These are phyloP conservation scores for Nothophoma quercina DNA, from an alignment of 2,329 filamentous ascomycete genomes.

Conservation along the genomic window DNA sequence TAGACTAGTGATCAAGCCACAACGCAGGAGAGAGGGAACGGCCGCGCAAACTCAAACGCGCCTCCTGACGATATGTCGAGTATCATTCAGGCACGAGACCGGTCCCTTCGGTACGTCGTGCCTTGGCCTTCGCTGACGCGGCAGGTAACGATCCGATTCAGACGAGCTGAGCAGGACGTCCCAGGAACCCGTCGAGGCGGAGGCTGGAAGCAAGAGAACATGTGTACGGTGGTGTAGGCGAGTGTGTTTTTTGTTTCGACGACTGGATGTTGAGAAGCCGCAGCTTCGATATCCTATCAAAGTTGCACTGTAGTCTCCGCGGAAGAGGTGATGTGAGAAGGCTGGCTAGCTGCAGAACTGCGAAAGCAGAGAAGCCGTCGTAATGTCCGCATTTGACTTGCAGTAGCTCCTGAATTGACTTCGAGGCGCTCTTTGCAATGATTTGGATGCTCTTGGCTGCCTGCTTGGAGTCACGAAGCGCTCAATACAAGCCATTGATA, in stretches of 20 bases:
- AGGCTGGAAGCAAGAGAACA: neutral
- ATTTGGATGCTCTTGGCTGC: neutral
- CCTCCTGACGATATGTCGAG: neutral
- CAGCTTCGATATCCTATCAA: neutral
- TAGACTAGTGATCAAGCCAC: constrained; percentile 2
- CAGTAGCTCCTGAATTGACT: neutral
- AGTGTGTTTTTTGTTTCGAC: neutral
- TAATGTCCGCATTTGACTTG: too few species aligned
- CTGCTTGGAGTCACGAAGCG: neutral
- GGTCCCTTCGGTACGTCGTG: neutral
- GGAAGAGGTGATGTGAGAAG: neutral
- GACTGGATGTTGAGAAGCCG: constrained; percentile 1
- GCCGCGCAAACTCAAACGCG: constrained; percentile 3
- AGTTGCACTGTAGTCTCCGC: neutral
- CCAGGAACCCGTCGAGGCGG: neutral
- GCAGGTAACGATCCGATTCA: neutral
- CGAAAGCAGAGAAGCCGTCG: neutral
- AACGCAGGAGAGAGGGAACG: constrained; percentile 1
- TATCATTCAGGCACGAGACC: neutral
- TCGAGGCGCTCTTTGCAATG: too few species aligned
- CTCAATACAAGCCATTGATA: neutral
- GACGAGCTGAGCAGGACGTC: neutral
- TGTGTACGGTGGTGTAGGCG: neutral
- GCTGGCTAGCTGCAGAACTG: neutral
- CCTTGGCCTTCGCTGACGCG: neutral